phyloP scores from a whole-genome alignment of 352 stramenopile genomes.

The Thraustochytrium striatum region DNA sequence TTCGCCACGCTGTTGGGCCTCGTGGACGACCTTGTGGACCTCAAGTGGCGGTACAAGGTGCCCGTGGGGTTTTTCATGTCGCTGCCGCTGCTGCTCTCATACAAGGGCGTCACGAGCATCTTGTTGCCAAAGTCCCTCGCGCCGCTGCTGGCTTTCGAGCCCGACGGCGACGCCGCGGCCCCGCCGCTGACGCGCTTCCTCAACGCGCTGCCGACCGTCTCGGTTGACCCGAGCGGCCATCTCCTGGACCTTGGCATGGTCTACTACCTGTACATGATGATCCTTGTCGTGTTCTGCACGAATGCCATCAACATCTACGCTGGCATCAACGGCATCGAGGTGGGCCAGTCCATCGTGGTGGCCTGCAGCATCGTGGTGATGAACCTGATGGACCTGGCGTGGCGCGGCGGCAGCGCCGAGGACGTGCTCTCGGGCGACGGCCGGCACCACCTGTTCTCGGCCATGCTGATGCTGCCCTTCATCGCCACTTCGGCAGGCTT shows the following conservation, averaged over 20 bases:
- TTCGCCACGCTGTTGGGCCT: conserved; percentile 87
- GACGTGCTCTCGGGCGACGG: conserved; percentile 45
- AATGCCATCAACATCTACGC: conserved; percentile 99
- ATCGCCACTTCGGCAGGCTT: conserved; percentile 79
- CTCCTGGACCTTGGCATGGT: conserved; percentile 85
- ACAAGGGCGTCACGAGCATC: conserved; percentile 88
- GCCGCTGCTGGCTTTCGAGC: conserved; percentile 55
- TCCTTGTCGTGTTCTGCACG: conserved; percentile 98
- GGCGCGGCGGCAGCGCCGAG: conserved; percentile 68
- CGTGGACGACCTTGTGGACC: conserved; percentile 92
- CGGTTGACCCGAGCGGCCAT: conserved; percentile 60
- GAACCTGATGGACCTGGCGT: conserved; percentile 88
- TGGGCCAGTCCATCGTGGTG: conserved; percentile 79
- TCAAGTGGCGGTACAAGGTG: conserved; percentile 92
- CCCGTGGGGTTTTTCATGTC: conserved; percentile 91
- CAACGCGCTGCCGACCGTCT: conserved; percentile 22
- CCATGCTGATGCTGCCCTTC: conserved; percentile 95
- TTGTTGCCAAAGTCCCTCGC: conserved; percentile 57
- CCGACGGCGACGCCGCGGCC: background rate
- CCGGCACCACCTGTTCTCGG: conserved; percentile 84
- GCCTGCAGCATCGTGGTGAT: conserved; percentile 87
- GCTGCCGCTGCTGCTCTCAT: conserved; percentile 91
- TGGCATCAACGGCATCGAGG: conserved; percentile 97
- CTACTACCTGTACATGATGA: conserved; percentile 97
- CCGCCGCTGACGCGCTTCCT: background rate